Percentiles rank a stretch among this genome's conserved stretches.
Evolutionary conservation across 2,329 filamentous ascomycete genomes (phyloP).

Genomic region (Arachnopeziza araneosa): DNA sequence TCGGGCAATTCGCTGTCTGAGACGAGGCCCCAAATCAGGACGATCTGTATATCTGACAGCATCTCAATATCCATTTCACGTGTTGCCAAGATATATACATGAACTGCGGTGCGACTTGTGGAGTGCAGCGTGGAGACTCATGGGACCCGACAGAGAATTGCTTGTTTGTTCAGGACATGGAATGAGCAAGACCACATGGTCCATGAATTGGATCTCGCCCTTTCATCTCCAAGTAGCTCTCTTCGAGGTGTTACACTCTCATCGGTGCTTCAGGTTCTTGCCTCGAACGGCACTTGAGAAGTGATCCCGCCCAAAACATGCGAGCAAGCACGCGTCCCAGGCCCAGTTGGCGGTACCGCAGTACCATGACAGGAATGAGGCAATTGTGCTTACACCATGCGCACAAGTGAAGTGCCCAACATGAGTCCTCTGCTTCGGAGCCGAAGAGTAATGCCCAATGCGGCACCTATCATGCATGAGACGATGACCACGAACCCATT

Average conservation of each 20-base stretch:
- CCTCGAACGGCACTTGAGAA: not conserved
- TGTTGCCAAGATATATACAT: slow-evolving; percentile 5
- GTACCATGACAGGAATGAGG: not conserved
- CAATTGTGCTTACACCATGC: slow-evolving; percentile 3
- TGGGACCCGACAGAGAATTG: slow-evolving; percentile 4
- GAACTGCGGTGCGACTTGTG: not conserved
- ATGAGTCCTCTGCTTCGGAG: not conserved
- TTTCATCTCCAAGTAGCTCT: not conserved
- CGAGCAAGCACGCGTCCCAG: not conserved
- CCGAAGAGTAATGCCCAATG: slow-evolving; percentile 2
- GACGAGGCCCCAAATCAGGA: not conserved
- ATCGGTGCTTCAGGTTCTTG: not conserved
- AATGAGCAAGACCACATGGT: slow-evolving; percentile 3
- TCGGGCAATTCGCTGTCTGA: not conserved
- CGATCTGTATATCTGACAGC: not conserved
- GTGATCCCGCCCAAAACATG: not conserved
- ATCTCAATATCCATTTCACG: slow-evolving; percentile 8
- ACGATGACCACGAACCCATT: not conserved
- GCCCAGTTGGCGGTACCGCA: not conserved
- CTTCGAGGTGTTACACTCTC: not conserved
- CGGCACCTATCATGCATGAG: slow-evolving; percentile 3
- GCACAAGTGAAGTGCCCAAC: slow-evolving; percentile 3
- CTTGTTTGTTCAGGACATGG: slow-evolving; percentile 4
- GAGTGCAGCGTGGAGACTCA: slow-evolving; percentile 1
- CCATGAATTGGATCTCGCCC: slow-evolving; percentile 6